Conservation (phyloP, 1,284 basidiomycete species). For the Sutorius eximius region DNA sequence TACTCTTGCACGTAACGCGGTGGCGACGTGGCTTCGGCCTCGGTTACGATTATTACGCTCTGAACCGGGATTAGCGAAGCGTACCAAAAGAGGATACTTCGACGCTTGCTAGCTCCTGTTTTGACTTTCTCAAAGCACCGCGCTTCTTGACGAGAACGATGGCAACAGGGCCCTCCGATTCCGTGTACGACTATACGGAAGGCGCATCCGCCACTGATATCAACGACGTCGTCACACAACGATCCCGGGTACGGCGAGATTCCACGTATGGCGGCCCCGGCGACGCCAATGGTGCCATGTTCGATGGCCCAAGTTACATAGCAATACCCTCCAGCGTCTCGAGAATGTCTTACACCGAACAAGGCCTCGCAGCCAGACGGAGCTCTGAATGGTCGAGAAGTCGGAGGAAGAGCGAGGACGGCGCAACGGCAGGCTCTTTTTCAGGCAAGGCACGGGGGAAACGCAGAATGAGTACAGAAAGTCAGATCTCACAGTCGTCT, state of each 20-base stretch:
- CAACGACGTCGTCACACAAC: constrained; percentile 51
- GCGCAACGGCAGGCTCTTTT: constrained; percentile 20
- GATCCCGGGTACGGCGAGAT: constrained; percentile 55
- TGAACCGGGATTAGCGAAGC: neutral
- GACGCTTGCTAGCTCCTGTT: neutral
- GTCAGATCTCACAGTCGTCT: constrained; percentile 42
- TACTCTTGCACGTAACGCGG: neutral
- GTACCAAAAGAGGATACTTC: constrained; percentile 17
- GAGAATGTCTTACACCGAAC: constrained; percentile 66
- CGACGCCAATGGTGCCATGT: constrained; percentile 62
- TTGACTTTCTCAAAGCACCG: neutral
- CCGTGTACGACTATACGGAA: constrained; percentile 71
- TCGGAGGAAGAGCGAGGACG: constrained; percentile 55
- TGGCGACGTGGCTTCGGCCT: neutral
- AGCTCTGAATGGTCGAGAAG: constrained; percentile 56
- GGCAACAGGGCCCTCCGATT: constrained; percentile 7
- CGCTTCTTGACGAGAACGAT: constrained; percentile 6
- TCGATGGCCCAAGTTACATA: constrained; percentile 71
- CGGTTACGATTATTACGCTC: too few relatives aligned
- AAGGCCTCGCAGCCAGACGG: constrained; percentile 42
- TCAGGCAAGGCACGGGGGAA: constrained; percentile 34
- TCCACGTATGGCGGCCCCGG: constrained; percentile 55
- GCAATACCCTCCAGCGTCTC: constrained; percentile 76
- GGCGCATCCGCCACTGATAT: constrained; percentile 79
- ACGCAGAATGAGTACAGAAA: constrained; percentile 50